Percentiles rank a stretch among this genome's conserved stretches.
Conservation (phyloP, 2,329 filamentous ascomycete species). For the Pseudogymnoascus sp. region DNA sequence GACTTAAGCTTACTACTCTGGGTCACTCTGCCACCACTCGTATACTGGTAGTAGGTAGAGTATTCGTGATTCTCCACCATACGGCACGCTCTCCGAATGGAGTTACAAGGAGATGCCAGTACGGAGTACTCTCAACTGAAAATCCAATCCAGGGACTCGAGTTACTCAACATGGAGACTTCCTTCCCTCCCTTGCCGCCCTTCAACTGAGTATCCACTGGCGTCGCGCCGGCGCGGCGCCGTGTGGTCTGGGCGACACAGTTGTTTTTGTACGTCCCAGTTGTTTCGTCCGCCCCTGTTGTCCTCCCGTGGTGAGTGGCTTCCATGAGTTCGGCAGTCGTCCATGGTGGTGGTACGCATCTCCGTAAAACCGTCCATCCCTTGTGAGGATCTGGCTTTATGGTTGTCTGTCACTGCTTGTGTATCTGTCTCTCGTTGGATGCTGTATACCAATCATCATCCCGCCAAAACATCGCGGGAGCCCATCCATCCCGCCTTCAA, state of each 20-base stretch:
- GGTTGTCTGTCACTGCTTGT: neutral
- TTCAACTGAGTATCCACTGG: neutral
- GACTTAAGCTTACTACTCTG: constrained; percentile 1
- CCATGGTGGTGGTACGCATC: neutral
- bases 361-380: neutral
- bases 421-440: neutral
- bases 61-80: neutral
- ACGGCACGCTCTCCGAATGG: neutral
- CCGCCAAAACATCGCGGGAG: neutral
- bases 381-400: neutral
- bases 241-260: neutral
- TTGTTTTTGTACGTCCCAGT: neutral
- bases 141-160: constrained; percentile 2
- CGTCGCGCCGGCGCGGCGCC: neutral
- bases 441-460: neutral
- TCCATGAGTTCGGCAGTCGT: neutral
- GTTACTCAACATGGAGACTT: constrained; percentile 1
- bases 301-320: neutral
- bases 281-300: neutral
- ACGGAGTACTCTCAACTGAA: neutral
- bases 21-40: neutral
- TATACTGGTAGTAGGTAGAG: neutral
- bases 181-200: neutral
- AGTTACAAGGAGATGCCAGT: neutral
- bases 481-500: constrained; percentile 4